Evolutionary conservation across 441 rosid genomes (phyloP).

Genomic region (Corymbia calophylla): DNA sequence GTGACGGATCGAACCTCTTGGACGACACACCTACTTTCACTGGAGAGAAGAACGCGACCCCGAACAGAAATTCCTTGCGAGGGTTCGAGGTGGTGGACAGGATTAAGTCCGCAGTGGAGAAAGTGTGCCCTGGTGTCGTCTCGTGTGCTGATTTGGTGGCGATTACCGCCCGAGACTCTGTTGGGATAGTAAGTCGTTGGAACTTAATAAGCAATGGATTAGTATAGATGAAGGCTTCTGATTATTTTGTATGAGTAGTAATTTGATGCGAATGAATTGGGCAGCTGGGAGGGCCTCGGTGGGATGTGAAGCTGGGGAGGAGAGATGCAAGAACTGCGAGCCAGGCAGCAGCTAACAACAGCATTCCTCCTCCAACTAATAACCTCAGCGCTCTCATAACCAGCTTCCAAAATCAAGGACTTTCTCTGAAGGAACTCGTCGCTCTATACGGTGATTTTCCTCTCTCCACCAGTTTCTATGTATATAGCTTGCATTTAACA

Average conservation of each 20-base stretch:
- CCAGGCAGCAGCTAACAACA: background rate
- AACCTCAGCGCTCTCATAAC: background rate
- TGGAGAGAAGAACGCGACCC: background rate
- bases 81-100: background rate
- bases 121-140: background rate
- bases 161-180: background rate
- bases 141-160: background rate
- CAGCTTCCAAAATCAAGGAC: slow-evolving; percentile 15
- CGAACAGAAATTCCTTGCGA: background rate
- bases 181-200: background rate
- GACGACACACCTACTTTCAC: background rate
- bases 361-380: background rate
- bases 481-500: background rate
- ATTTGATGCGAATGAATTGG: background rate
- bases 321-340: background rate
- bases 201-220: background rate
- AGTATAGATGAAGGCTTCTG: background rate
- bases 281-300: background rate
- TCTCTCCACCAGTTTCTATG: background rate
- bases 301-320: background rate
- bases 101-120: background rate
- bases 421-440: slow-evolving; percentile 45
- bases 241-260: background rate
- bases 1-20: background rate
- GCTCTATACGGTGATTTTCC: slow-evolving; percentile 42